Conservation (phyloP, 2,329 filamentous ascomycete species). For the Exophiala aquamarina region DNA sequence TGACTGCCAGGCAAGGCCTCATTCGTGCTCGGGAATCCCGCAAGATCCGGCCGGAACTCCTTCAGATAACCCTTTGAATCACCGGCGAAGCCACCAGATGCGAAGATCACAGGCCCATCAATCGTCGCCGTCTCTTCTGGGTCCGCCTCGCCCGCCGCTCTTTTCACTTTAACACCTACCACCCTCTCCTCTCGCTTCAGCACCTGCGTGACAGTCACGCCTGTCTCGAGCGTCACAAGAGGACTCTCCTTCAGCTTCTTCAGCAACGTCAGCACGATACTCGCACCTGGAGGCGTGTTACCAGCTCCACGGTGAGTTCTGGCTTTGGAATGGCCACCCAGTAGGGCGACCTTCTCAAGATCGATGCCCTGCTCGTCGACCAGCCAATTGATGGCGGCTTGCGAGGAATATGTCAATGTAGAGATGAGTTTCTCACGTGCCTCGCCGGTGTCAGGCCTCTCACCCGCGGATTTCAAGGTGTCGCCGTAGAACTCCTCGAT, state of each 20-base stretch:
- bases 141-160: slow-evolving; percentile 27
- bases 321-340: slow-evolving; percentile 60
- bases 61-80: slow-evolving; percentile 59
- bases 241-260: slow-evolving; percentile 50
- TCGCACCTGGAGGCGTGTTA: slow-evolving; percentile 57
- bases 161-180: slow-evolving; percentile 53
- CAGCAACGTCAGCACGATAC: slow-evolving; percentile 58
- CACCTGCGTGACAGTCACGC: slow-evolving; percentile 55
- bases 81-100: slow-evolving; percentile 63
- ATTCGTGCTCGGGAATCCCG: slow-evolving; percentile 63
- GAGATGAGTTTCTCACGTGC: slow-evolving; percentile 33
- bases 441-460: slow-evolving; percentile 19
- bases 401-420: slow-evolving; percentile 50
- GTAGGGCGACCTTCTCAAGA: slow-evolving; percentile 56
- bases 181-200: slow-evolving; percentile 41
- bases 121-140: slow-evolving; percentile 34
- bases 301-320: slow-evolving; percentile 60
- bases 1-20: slow-evolving; percentile 59
- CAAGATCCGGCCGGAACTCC: slow-evolving; percentile 59
- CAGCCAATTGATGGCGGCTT: slow-evolving; percentile 57
- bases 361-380: slow-evolving; percentile 59
- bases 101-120: slow-evolving; percentile 59
- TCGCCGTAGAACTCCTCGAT: slow-evolving; percentile 52
- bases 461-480: slow-evolving; percentile 58
- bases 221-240: slow-evolving; percentile 54